Evolutionary conservation across 805 yeast genomes (phyloP).

Genomic region (Starmerella geochares): DNA sequence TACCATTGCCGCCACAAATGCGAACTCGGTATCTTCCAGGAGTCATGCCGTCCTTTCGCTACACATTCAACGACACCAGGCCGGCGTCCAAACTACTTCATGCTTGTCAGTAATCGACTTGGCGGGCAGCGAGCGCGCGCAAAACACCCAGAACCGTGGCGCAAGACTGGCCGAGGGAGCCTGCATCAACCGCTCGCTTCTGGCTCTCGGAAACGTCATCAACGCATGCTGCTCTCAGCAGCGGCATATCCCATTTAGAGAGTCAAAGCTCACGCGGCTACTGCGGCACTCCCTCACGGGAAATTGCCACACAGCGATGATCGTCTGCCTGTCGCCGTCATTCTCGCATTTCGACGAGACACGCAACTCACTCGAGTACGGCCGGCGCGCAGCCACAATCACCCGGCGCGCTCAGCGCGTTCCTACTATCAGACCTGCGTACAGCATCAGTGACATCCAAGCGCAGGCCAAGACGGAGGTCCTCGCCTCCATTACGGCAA

Average conservation of each 20-base stretch:
- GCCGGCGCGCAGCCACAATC: conserved; percentile 53
- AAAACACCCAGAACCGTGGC: conserved; percentile 79
- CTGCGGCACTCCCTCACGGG: conserved; percentile 87
- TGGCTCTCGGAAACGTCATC: conserved; percentile 89
- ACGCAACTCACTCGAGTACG: conserved; percentile 78
- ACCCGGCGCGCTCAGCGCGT: not conserved
- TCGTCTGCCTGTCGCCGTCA: conserved; percentile 85
- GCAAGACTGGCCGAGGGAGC: conserved; percentile 81
- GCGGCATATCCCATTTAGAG: conserved; percentile 81
- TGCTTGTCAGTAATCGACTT: conserved; percentile 76
- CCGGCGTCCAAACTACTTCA: conserved; percentile 35
- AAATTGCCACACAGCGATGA: conserved; percentile 90
- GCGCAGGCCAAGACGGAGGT: conserved; percentile 25
- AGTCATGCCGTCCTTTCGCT: conserved; percentile 91
- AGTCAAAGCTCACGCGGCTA: conserved; percentile 77
- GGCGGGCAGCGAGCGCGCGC: conserved; percentile 93
- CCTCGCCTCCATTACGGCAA: not conserved
- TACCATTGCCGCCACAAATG: conserved; percentile 79
- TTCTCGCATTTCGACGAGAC: conserved; percentile 87
- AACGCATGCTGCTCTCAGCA: conserved; percentile 47
- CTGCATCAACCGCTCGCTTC: conserved; percentile 73
- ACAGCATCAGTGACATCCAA: not conserved
- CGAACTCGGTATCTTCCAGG: conserved; percentile 80
- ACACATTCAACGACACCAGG: conserved; percentile 36
- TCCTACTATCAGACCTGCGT: not conserved